Evolutionary conservation across 805 yeast genomes (phyloP), one percentile per base, ranked within the genome.

Genomic region (Kodamaea jinghongensis): DNA sequence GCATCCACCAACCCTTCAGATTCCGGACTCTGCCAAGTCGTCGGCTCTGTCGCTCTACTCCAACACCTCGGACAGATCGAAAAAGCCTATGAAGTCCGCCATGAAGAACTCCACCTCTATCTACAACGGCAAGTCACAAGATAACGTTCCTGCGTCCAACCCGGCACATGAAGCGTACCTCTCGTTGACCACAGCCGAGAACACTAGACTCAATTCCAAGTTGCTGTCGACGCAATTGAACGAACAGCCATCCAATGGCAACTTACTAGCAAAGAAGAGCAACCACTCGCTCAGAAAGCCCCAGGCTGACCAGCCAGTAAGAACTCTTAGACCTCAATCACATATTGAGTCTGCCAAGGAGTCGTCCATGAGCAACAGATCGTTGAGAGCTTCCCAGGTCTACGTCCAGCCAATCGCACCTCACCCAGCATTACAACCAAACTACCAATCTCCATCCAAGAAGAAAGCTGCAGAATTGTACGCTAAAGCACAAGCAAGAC

Each of bases 181-280:
- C 31, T 79, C 86, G 0, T 60, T 82, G 39, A 73, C 90, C 1
- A 85, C 93, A 0, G 90, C 90, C 1, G 89, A 84, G 53, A 85
- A 85, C 56, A 85, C 93, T 0, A 70, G 89, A 43, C 55, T 83
- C 41, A 85, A 85, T 60, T 83, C 91, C 1, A 73, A 75, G 44
- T 56, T 78, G 53, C 71, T 80, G 5, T 50, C 73, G 0, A 48
- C 68, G 4, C 63, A 69, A 36, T 60, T 71, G 46, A 32, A 29
- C 31, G 43, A 31, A 33, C 42, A 12, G 13, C 38, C 32, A 20
- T 17, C 5, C 6, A 8, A 4, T 6, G 12, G 16, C 4, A 31
- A 31, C 27, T 33, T 17, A 28, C 20, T 23, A 10, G 35, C 36
- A 9, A 38, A 38, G 33, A 31, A 36, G n/a, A 34, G 29, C 22